phyloP scores from a whole-genome alignment of 163 green algal genomes.

The Scenedesmus sp. region DNA sequence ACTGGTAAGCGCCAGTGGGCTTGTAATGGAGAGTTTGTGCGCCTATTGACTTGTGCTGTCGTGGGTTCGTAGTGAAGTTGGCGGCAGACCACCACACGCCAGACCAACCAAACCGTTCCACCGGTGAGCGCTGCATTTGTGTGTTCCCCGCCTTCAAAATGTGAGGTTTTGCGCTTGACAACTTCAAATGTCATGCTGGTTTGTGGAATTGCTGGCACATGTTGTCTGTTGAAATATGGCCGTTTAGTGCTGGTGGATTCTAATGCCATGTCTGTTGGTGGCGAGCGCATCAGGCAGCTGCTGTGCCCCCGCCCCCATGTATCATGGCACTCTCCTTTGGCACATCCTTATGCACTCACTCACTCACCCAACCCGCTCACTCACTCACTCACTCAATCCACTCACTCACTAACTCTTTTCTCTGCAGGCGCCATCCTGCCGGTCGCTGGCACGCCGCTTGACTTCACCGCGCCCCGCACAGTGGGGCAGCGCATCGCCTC shows the following conservation, averaged over 20 bases:
- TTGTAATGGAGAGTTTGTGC: too few species aligned
- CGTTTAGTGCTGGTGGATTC: too few species aligned
- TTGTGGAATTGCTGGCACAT: slow-evolving; percentile 28
- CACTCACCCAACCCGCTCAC: not conserved
- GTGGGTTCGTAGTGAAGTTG: slow-evolving; percentile 36
- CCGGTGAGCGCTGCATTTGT: not conserved
- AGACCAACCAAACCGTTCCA: slow-evolving; percentile 61
- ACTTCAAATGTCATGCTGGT: too few species aligned
- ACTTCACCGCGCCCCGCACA: slow-evolving; percentile 64
- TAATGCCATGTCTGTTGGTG: too few species aligned
- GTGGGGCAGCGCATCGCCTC: slow-evolving; percentile 67
- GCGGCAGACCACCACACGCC: slow-evolving; percentile 73
- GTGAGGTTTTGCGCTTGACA: too few species aligned
- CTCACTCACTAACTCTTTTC: not conserved
- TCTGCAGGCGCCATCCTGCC: slow-evolving; percentile 63
- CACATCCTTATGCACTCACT: too few species aligned
- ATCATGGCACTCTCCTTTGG: too few species aligned
- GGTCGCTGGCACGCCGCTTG: slow-evolving; percentile 72
- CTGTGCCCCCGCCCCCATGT: too few species aligned
- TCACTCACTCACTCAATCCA: not conserved
- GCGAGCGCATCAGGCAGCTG: not conserved
- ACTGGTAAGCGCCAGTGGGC: slow-evolving; percentile 54
- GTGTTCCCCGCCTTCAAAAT: not conserved
- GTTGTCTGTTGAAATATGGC: too few species aligned
- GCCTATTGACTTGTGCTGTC: too few species aligned